Evolutionary conservation across 2,329 filamentous ascomycete species (phyloP).

Genomic region (Periconia sp.): DNA sequence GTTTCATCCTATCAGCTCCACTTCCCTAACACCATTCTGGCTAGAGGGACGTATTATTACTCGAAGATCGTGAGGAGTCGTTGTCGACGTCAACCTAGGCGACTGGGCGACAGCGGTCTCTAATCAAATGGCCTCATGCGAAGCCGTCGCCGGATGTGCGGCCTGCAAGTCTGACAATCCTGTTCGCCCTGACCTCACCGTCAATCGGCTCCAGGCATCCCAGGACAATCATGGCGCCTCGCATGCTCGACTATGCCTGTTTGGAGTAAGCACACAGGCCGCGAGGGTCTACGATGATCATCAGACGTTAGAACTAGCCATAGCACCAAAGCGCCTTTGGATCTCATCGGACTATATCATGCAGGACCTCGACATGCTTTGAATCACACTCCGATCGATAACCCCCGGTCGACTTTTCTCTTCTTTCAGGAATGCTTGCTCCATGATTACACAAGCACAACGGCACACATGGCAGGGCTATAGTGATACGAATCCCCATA

Average conservation of each 20-base stretch:
- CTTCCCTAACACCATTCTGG: conserved; percentile 6
- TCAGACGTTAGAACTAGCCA: conserved; percentile 20
- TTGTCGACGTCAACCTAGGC: conserved; percentile 10
- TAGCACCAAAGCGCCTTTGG: conserved; percentile 11
- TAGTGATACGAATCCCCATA: conserved; percentile 12
- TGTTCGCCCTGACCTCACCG: conserved; percentile 1
- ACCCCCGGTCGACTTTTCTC: conserved; percentile 3
- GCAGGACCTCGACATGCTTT: conserved; percentile 7
- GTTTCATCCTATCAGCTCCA: conserved; percentile 12
- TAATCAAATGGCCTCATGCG: conserved; percentile 17
- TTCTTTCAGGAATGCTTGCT: conserved; percentile 9
- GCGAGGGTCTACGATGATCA: conserved; percentile 19
- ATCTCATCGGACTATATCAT: conserved; percentile 13
- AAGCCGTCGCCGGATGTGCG: conserved; percentile 7
- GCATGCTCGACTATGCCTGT: conserved; percentile 18
- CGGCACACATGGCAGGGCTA: conserved; percentile 11
- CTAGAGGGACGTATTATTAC: conserved; percentile 16
- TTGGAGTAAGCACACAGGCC: conserved; percentile 15
- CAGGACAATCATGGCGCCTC: conserved; percentile 4
- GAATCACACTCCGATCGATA: conserved; percentile 2
- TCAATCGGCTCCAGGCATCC: not conserved
- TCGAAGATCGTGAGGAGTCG: conserved; percentile 19
- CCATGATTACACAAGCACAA: conserved; percentile 11
- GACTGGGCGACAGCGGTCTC: conserved; percentile 7
- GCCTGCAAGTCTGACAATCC: conserved; percentile 5